Percentiles rank a stretch among this genome's conserved stretches.
Evolutionary conservation across 805 yeast genomes (phyloP).

Genomic region (Saccharomycopsis capsularis): DNA sequence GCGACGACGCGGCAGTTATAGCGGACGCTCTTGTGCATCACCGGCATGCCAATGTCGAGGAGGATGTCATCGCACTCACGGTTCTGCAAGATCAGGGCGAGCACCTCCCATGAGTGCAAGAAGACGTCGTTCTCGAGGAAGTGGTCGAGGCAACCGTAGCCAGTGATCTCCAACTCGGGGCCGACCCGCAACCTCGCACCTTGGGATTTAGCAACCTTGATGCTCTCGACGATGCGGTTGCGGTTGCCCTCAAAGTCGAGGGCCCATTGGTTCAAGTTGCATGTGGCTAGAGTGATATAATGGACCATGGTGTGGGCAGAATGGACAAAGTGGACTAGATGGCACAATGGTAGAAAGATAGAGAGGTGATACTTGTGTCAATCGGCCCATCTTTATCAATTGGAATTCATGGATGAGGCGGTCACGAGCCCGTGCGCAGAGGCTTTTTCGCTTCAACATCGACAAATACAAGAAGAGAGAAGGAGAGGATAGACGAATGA

Average conservation of each 20-base stretch:
- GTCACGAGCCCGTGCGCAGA: too few relatives aligned
- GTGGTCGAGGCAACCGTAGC: constrained; percentile 93
- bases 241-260: constrained; percentile 95
- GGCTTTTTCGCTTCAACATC: too few relatives aligned
- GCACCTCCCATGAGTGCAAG: constrained; percentile 92
- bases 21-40: constrained; percentile 76
- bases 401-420: too few relatives aligned
- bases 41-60: constrained; percentile 92
- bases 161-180: constrained; percentile 91
- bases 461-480: too few relatives aligned
- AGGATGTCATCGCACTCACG: constrained; percentile 69
- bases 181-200: constrained; percentile 89
- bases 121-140: constrained; percentile 84
- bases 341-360: not conserved
- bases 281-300: constrained; percentile 82
- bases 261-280: constrained; percentile 98
- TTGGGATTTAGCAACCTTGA: constrained; percentile 61
- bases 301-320: constrained; percentile 58
- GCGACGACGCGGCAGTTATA: constrained; percentile 89
- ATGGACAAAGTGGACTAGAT: not conserved
- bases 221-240: constrained; percentile 81
- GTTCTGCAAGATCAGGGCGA: constrained; percentile 63
- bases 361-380: too few relatives aligned
- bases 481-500: too few relatives aligned
- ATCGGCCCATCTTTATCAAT: too few relatives aligned